Conservation (phyloP, 139 green algal genomes). For the Tetradesmus lagerheimii region DNA sequence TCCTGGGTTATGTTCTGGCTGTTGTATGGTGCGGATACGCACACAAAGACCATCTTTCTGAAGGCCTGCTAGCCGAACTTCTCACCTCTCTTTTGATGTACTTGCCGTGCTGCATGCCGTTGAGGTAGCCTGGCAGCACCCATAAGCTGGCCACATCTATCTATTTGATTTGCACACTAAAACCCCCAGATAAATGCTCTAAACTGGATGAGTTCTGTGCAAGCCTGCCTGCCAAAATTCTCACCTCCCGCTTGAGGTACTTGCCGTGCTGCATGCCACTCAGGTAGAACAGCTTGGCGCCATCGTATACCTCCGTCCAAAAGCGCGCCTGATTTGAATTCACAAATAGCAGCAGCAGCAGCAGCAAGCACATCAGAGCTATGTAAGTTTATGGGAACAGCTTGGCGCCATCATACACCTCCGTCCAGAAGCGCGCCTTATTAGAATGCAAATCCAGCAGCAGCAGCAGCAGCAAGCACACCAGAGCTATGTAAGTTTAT, state of each 20-base stretch:
- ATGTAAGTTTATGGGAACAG: constrained; percentile 96
- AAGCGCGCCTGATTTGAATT: constrained; percentile 73
- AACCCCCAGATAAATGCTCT: too few relatives aligned
- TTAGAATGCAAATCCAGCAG: background rate
- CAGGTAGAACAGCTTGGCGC: constrained; percentile 99
- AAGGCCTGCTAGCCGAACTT: too few relatives aligned
- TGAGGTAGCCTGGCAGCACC: constrained; percentile 78
- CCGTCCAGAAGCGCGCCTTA: constrained; percentile 89
- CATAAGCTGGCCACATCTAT: too few relatives aligned
- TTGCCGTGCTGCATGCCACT: constrained; percentile 88
- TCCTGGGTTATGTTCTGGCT: too few relatives aligned
- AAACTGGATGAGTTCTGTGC: too few relatives aligned
- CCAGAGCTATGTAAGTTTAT: constrained; percentile 78
- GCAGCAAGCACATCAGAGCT: background rate
- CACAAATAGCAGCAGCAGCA: background rate
- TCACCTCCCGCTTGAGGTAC: constrained; percentile 90
- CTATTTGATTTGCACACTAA: too few relatives aligned
- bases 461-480: background rate
- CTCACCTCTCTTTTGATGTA: constrained; percentile 79
- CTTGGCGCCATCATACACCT: constrained; percentile 98
- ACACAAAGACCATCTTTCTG: too few relatives aligned
- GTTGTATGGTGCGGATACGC: too few relatives aligned
- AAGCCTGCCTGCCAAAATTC: too few relatives aligned
- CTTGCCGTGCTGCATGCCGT: constrained; percentile 86
- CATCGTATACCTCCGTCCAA: constrained; percentile 98